Evolutionary conservation across 2,329 filamentous ascomycete species (phyloP).

Genomic region (Aureobasidium sp.): DNA sequence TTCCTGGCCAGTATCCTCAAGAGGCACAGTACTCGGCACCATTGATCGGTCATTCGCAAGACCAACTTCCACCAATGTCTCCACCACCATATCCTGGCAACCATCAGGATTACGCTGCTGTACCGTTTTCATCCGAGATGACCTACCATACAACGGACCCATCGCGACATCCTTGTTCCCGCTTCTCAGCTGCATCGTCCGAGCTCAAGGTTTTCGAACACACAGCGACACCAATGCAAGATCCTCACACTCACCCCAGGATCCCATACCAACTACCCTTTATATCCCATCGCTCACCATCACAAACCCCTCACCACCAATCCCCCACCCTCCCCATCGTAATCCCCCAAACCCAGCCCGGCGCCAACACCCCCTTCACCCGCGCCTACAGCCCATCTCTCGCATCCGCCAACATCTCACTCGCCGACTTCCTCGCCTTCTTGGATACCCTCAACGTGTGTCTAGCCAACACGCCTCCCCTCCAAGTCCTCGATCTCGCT

Average conservation of each 20-base stretch:
- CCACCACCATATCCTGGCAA: not conserved
- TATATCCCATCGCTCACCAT: not conserved
- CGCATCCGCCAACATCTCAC: not conserved
- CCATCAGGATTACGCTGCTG: not conserved
- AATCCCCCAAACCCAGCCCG: not conserved
- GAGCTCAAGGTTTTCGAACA: not conserved
- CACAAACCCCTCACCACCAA: not conserved
- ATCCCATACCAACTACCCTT: not conserved
- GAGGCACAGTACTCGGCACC: not conserved
- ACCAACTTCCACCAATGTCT: not conserved
- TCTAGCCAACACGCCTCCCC: not conserved
- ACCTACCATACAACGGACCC: not conserved
- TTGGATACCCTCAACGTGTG: not conserved
- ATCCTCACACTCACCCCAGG: not conserved
- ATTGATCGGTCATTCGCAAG: not conserved
- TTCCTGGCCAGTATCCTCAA: not conserved
- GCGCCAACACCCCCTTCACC: not conserved
- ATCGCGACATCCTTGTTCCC: no score
- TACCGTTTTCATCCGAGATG: not conserved
- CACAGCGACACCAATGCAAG: not conserved
- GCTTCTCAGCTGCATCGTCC: no score
- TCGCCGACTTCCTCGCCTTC: not conserved
- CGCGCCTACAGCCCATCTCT: not conserved
- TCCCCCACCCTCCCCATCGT: not conserved
- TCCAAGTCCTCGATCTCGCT: not conserved